Conservation (phyloP, 352 stramenopile genomes). For the Pythium plurisporium region DNA sequence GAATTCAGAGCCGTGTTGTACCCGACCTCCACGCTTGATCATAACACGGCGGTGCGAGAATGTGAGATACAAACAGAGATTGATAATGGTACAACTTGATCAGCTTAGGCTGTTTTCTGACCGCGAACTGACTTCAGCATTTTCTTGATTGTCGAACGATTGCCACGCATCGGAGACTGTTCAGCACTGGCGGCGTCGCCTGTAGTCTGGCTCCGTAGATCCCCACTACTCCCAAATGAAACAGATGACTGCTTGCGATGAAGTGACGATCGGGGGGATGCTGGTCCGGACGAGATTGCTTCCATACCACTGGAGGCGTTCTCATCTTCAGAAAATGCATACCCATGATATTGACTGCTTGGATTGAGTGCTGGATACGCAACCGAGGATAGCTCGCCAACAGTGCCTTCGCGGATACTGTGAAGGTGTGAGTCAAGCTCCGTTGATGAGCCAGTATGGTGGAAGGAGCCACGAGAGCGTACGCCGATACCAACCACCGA, state of each 20-base stretch:
- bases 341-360: slow-evolving; percentile 54
- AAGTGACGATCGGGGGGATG: slow-evolving; percentile 1
- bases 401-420: too few species aligned
- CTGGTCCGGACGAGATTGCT: slow-evolving; percentile 21
- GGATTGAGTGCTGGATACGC: background rate
- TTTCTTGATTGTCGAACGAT: slow-evolving; percentile 48
- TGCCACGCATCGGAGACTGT: slow-evolving; percentile 1
- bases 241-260: slow-evolving; percentile 5
- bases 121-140: slow-evolving; percentile 75
- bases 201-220: background rate
- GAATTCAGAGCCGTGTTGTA: background rate
- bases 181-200: background rate
- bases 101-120: slow-evolving; percentile 52
- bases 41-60: background rate
- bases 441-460: slow-evolving; percentile 21
- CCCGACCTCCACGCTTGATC: background rate
- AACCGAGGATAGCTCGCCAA: too few species aligned
- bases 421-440: too few species aligned
- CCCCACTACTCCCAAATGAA: slow-evolving; percentile 10
- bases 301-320: slow-evolving; percentile 67
- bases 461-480: slow-evolving; percentile 55
- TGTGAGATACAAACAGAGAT: slow-evolving; percentile 21
- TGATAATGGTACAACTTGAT: background rate
- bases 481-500: slow-evolving; percentile 29
- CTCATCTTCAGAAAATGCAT: slow-evolving; percentile 78